Base-by-base conservation (phyloP, 495 filamentous ascomycete species). In the Annulohypoxylon nitens region DNA sequence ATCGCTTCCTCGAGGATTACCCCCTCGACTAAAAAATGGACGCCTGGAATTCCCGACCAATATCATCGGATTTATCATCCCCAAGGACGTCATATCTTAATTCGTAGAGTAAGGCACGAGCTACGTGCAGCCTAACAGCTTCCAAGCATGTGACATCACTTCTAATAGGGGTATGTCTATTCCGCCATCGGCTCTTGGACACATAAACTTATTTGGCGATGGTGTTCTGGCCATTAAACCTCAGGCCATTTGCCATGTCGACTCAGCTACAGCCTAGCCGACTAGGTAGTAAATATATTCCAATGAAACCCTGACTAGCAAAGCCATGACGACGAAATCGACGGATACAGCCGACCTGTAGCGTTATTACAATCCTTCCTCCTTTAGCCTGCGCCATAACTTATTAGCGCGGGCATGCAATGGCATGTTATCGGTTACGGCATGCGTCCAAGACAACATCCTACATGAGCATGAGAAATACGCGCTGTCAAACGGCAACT, bases 401-500 rank as follows among this genome's bases (percentile, higher is more conserved):
- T 23, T 23, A 68, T 70, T 70, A 64, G 59, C 55, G 59, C 58
- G 26, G 33, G 14, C 67, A 23, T 67, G 67, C 67, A 63, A 63
- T 45, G 60, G 30, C 30, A 55, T 68, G 58, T 37, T 53, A 64
- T 62, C 59, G 58, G 48, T 59, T 64, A 23, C 72, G 67, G 62
- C 63, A 71, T 74, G 55, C 63, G 67, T 75, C 50, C 36, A 53
- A 65, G 60, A 69, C 60, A 61, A 26, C 20, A 58, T 26, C 61
- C 57, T 69, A 65, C 20, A 23, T 23, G 20, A 23, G 20, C 54
- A 23, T 54, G 55, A 39, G 59, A 54, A 61, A 41, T 34, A 51
- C 51, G 37, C 64, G 67, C 63, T 75, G 67, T 66, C 67, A 70
- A 75, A 33, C 72, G 67, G 67, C 50, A 67, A 48, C 30, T 59